Percentiles rank a stretch among this genome's conserved stretches.
Evolutionary conservation across 148 eudicot species (phyloP).

Genomic region (Vaccinium vitisidaea): DNA sequence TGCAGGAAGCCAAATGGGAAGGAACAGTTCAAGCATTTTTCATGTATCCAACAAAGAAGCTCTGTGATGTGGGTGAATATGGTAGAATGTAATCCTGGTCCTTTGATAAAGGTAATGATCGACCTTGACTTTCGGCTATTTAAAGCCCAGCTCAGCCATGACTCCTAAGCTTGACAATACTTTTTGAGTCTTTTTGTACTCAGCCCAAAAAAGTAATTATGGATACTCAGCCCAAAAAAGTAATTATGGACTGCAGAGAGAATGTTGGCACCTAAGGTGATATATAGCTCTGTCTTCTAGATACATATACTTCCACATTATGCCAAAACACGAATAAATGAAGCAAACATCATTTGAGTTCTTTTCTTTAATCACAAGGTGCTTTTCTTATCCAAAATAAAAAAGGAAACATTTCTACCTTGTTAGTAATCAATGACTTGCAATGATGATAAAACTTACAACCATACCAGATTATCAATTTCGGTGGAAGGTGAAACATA

Average conservation of each 20-base stretch:
- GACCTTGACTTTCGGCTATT: neutral
- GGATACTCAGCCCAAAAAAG: neutral
- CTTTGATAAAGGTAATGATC: neutral
- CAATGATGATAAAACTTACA: neutral
- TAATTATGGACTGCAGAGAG: neutral
- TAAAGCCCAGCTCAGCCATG: neutral
- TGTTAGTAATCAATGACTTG: neutral
- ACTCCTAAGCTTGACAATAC: neutral
- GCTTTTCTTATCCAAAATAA: neutral
- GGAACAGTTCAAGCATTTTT: neutral
- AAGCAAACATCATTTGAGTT: neutral
- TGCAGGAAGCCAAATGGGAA: neutral
- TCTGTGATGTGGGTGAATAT: neutral
- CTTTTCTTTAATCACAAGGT: neutral
- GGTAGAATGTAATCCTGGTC: neutral
- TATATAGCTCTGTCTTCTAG: neutral
- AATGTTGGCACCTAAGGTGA: neutral
- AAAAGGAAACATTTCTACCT: neutral
- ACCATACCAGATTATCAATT: neutral
- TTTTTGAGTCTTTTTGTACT: neutral
- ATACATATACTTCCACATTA: neutral
- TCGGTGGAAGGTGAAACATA: constrained; percentile 8
- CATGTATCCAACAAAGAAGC: neutral
- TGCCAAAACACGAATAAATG: neutral
- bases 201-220: neutral